phyloP scores from a whole-genome alignment of 805 yeast genomes.

The Lipomyces sp. region DNA sequence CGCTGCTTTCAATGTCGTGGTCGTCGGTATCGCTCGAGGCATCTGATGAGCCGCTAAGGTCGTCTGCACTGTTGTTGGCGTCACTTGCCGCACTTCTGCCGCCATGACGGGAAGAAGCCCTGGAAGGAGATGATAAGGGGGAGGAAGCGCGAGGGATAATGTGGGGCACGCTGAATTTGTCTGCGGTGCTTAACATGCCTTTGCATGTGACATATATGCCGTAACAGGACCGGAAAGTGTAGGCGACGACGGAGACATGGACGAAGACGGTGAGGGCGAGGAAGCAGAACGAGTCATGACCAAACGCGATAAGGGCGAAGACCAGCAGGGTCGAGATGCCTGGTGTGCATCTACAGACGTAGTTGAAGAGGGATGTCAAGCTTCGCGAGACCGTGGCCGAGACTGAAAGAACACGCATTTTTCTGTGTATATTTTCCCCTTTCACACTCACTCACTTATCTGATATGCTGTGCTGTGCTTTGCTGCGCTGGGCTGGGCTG shows the following conservation, averaged over 20 bases:
- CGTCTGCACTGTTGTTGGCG: neutral
- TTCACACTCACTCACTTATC: no score
- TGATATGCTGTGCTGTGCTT: no score
- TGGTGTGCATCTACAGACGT: constrained; percentile 20
- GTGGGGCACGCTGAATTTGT: neutral
- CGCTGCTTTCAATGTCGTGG: neutral
- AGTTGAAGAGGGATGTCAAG: constrained; percentile 2
- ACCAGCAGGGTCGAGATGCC: constrained; percentile 25
- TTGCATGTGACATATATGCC: constrained; percentile 27
- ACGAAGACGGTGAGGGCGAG: constrained; percentile 17
- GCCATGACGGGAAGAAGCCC: no score
- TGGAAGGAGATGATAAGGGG: neutral
- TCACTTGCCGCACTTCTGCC: neutral
- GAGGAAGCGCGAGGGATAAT: neutral
- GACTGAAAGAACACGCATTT: constrained; percentile 23
- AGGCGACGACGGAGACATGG: constrained; percentile 32
- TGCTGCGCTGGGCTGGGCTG: no score
- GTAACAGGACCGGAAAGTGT: constrained; percentile 33
- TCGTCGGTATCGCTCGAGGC: neutral
- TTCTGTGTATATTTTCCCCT: no score
- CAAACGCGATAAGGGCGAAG: constrained; percentile 5
- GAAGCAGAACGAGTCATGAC: constrained; percentile 2
- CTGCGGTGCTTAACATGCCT: neutral
- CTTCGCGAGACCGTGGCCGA: constrained; percentile 11
- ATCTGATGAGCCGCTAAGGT: neutral